Evolutionary conservation across 2,329 filamentous ascomycete genomes (phyloP).

Genomic region (Trichoderma aggressivum): DNA sequence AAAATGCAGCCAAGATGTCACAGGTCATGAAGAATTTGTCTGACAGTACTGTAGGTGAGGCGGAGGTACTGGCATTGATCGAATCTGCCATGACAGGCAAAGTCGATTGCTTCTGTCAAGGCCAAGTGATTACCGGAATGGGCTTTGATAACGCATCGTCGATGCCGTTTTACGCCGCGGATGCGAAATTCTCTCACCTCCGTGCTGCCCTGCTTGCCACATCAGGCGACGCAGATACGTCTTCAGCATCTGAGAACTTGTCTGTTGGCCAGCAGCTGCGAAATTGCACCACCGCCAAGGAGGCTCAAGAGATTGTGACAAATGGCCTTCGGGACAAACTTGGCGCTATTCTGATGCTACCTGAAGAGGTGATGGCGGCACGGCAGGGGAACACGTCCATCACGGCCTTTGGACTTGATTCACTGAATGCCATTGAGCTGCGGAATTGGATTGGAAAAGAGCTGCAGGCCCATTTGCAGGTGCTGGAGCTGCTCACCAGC

Average conservation of each 20-base stretch:
- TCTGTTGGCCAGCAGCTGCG: constrained; percentile 23
- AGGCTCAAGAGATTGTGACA: constrained; percentile 27
- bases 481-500: constrained; percentile 52
- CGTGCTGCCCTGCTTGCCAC: constrained; percentile 36
- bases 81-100: constrained; percentile 48
- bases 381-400: constrained; percentile 25
- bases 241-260: constrained; percentile 14
- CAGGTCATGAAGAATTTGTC: constrained; percentile 48
- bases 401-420: constrained; percentile 39
- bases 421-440: constrained; percentile 48
- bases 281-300: constrained; percentile 18
- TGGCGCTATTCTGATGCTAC: constrained; percentile 34
- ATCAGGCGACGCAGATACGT: constrained; percentile 17
- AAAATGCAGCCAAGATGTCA: constrained; percentile 41
- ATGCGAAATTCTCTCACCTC: constrained; percentile 53
- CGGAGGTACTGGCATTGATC: constrained; percentile 53
- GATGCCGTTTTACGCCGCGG: constrained; percentile 51
- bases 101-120: constrained; percentile 41
- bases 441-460: constrained; percentile 50
- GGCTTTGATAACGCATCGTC: constrained; percentile 42
- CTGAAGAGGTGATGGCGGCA: constrained; percentile 23
- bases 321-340: constrained; percentile 30
- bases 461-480: constrained; percentile 43
- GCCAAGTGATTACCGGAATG: constrained; percentile 54
- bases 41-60: constrained; percentile 49